A percentile compares a stretch with the other conserved stretches of the same genome.
phyloP scores from a whole-genome alignment of 2,329 filamentous ascomycete species.

The Fusarium devonianum region DNA sequence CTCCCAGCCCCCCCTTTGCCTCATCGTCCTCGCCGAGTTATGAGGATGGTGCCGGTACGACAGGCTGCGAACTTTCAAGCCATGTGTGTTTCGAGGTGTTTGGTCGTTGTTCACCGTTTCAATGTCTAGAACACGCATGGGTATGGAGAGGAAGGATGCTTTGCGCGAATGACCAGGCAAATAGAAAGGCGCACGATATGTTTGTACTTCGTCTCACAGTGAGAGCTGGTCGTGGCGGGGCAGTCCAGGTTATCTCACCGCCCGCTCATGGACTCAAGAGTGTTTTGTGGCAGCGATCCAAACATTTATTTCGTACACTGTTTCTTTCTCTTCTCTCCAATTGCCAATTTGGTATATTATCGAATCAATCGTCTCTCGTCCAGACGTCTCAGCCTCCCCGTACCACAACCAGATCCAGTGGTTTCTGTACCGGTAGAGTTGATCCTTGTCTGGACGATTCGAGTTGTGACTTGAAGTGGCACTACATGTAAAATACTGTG shows the following conservation, averaged over 20 bases:
- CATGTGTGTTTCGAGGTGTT: conserved; percentile 14
- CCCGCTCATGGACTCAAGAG: neutral
- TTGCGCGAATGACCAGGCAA: conserved; percentile 24
- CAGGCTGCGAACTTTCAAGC: conserved; percentile 6
- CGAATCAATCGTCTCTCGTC: conserved; percentile 4
- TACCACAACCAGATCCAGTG: conserved; percentile 25
- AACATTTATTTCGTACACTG: neutral
- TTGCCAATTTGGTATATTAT: conserved; percentile 4
- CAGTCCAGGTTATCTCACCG: neutral
- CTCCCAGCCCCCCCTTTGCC: conserved; percentile 10
- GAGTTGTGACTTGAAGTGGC: conserved; percentile 22
- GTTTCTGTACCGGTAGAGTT: conserved; percentile 27
- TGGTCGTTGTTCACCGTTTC: conserved; percentile 11
- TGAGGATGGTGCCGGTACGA: conserved; percentile 28
- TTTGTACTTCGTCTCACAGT: conserved; percentile 20
- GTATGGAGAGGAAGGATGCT: conserved; percentile 12
- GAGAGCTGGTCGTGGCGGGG: conserved; percentile 1
- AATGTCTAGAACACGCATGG: conserved; percentile 21
- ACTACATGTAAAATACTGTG: conserved; percentile 24
- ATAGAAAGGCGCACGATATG: conserved; percentile 7
- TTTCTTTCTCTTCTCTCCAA: too few relatives aligned
- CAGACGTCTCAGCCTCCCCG: conserved; percentile 14
- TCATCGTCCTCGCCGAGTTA: conserved; percentile 24
- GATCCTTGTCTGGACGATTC: conserved; percentile 27
- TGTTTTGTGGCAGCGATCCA: neutral